Conservation (phyloP, 805 yeast genomes). For the Barnettozyma salicaria region DNA sequence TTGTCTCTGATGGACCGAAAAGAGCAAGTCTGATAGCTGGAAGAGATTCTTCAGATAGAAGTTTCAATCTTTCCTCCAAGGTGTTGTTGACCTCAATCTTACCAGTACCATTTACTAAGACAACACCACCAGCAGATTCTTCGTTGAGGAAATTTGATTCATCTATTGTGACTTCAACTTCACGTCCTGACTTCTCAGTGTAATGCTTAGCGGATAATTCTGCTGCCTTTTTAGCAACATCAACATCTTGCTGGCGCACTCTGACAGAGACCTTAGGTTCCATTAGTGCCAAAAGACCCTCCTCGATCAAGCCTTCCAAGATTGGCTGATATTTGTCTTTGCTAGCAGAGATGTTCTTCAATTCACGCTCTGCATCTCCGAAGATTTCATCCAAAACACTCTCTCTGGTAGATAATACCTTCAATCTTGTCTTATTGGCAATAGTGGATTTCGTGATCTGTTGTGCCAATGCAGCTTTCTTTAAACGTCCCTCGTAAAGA, state of each 20-base stretch:
- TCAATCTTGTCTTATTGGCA: slow-evolving; percentile 91
- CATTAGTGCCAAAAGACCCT: slow-evolving; percentile 63
- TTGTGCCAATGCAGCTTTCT: slow-evolving; percentile 88
- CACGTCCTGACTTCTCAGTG: slow-evolving; percentile 53
- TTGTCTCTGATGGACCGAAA: slow-evolving; percentile 76
- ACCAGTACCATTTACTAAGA: slow-evolving; percentile 63
- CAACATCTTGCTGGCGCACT: slow-evolving; percentile 62
- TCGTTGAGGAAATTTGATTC: slow-evolving; percentile 53
- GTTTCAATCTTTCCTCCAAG: slow-evolving; percentile 84
- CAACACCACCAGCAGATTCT: slow-evolving; percentile 79
- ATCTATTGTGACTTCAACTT: slow-evolving; percentile 50
- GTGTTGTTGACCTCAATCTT: slow-evolving; percentile 90
- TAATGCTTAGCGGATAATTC: slow-evolving; percentile 58
- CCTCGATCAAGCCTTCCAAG: slow-evolving; percentile 73
- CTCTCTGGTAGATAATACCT: slow-evolving; percentile 82
- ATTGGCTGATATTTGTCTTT: slow-evolving; percentile 58
- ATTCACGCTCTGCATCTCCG: slow-evolving; percentile 56
- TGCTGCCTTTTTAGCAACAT: slow-evolving; percentile 50
- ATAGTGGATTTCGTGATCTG: slow-evolving; percentile 94
- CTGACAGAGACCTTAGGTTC: slow-evolving; percentile 61
- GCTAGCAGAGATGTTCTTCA: slow-evolving; percentile 53
- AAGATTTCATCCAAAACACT: slow-evolving; percentile 70
- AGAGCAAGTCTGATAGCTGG: slow-evolving; percentile 90
- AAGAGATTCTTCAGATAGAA: slow-evolving; percentile 76
- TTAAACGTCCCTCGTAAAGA: slow-evolving; percentile 71